Evolutionary conservation across 2,329 filamentous ascomycete genomes (phyloP).

Genomic region (Epicoccum sorghinum): DNA sequence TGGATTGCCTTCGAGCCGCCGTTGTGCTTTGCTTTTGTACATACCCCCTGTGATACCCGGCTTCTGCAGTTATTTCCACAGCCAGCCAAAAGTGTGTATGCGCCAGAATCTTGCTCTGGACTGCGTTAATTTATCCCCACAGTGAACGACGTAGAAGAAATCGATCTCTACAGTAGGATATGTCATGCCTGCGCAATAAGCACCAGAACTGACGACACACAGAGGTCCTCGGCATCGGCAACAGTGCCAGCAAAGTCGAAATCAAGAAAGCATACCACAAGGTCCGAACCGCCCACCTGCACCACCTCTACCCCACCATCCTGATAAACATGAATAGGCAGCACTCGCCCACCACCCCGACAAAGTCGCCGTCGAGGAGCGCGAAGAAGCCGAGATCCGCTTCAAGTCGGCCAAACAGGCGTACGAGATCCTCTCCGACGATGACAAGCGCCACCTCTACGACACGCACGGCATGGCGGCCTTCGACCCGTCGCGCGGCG

Average conservation of each 20-base stretch:
- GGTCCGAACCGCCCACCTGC: conserved; percentile 57
- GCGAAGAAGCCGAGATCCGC: conserved; percentile 82
- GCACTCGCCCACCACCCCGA: conserved; percentile 91
- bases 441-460: conserved; percentile 89
- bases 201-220: conserved; percentile 13
- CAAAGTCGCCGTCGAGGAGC: conserved; percentile 87
- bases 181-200: background rate
- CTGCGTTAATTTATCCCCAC: background rate
- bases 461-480: conserved; percentile 95
- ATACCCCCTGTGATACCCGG: conserved; percentile 3
- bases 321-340: conserved; percentile 60
- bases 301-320: conserved; percentile 4
- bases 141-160: conserved; percentile 51
- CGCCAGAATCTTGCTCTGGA: too few species aligned
- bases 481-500: conserved; percentile 78
- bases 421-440: conserved; percentile 97
- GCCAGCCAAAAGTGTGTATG: background rate
- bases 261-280: conserved; percentile 98
- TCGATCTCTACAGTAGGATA: conserved; percentile 63
- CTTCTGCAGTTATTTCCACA: background rate
- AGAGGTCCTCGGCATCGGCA: conserved; percentile 82
- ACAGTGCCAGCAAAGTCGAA: conserved; percentile 74
- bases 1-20: background rate
- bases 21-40: background rate
- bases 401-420: conserved; percentile 95